Evolutionary conservation across 1,139 yeast species (phyloP).

Genomic region (Geotrichum carabidarum): DNA sequence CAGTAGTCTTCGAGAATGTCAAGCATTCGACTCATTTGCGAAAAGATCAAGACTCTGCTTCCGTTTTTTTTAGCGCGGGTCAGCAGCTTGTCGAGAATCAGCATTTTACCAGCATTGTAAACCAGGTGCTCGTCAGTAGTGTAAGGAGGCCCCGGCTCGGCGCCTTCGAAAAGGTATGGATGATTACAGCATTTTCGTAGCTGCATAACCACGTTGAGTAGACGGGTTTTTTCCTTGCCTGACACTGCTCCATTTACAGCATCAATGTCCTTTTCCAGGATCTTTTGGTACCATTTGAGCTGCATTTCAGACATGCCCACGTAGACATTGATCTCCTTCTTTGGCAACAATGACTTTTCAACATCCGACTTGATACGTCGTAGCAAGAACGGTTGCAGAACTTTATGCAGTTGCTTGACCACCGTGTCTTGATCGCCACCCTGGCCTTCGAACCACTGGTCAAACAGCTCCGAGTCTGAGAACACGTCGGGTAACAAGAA

Average conservation of each 20-base stretch:
- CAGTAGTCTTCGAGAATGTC: constrained; percentile 95
- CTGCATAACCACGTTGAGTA: constrained; percentile 93
- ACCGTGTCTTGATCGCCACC: constrained; percentile 62
- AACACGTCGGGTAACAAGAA: constrained; percentile 91
- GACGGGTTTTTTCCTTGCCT: constrained; percentile 79
- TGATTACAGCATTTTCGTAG: constrained; percentile 94
- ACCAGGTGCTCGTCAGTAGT: constrained; percentile 94
- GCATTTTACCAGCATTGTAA: constrained; percentile 83
- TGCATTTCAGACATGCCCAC: constrained; percentile 97
- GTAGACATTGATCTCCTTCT: constrained; percentile 82
- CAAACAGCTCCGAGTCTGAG: constrained; percentile 83
- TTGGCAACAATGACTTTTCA: constrained; percentile 83
- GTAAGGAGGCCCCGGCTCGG: constrained; percentile 98
- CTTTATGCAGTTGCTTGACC: constrained; percentile 79
- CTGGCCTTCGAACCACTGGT: constrained; percentile 70
- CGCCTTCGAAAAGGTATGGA: constrained; percentile 95
- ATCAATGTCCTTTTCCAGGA: constrained; percentile 88
- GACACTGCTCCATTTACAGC: constrained; percentile 93
- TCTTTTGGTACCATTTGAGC: constrained; percentile 78
- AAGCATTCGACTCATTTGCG: constrained; percentile 89
- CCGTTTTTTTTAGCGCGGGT: constrained; percentile 70
- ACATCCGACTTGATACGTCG: constrained; percentile 92
- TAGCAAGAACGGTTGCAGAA: constrained; percentile 77
- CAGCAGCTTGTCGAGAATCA: constrained; percentile 76
- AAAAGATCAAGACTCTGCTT: constrained; percentile 83